Conservation (phyloP, 495 filamentous ascomycete genomes). For the Trichoderma orchidacearum region DNA sequence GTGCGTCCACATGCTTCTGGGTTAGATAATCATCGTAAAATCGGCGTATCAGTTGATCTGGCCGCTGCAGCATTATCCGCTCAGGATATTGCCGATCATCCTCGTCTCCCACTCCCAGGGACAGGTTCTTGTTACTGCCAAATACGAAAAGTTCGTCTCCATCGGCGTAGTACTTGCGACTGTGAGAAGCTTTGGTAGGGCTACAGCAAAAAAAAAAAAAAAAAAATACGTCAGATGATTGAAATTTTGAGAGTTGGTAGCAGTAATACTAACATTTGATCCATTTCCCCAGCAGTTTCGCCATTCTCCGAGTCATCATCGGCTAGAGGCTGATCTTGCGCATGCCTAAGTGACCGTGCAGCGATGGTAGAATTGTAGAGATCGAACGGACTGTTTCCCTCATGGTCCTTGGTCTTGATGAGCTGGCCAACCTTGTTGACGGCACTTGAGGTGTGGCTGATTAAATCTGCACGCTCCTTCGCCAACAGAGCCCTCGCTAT, state of each 20-base stretch:
- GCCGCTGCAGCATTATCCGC: conserved; percentile 62
- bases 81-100: conserved; percentile 92
- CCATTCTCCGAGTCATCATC: conserved; percentile 30
- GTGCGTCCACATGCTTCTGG: conserved; percentile 8
- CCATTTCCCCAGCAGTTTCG: conserved; percentile 13
- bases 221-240: background rate
- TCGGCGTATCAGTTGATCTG: conserved; percentile 57
- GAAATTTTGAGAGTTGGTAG: background rate
- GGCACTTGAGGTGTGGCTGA: conserved; percentile 31
- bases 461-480: conserved; percentile 55
- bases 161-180: conserved; percentile 18
- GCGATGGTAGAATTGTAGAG: conserved; percentile 75
- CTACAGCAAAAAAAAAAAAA: conserved; percentile 5
- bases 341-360: conserved; percentile 29
- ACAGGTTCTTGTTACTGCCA: conserved; percentile 90
- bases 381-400: conserved; percentile 90
- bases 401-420: conserved; percentile 90
- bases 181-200: background rate
- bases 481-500: conserved; percentile 69
- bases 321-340: conserved; percentile 8
- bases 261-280: background rate
- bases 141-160: conserved; percentile 87
- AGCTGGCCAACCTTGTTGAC: conserved; percentile 42
- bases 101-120: conserved; percentile 80
- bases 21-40: conserved; percentile 51